These are phyloP conservation scores for Apophysomyces trapeziformis DNA, from an alignment of 371 early-diverging fungal species.

Conservation along the genomic window DNA sequence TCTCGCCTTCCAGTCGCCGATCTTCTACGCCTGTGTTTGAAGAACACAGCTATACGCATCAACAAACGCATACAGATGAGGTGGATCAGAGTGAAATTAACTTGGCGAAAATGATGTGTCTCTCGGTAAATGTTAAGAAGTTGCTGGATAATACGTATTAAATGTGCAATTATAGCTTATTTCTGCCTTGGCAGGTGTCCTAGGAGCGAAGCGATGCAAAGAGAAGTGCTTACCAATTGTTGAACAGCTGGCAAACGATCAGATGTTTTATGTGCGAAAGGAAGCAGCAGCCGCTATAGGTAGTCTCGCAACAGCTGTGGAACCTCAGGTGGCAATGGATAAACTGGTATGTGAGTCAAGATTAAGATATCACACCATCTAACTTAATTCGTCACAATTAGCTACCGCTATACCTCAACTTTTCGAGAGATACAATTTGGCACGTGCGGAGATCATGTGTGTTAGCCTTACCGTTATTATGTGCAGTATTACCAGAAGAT, in stretches of 20 bases:
- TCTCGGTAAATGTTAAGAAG: conserved; percentile 46
- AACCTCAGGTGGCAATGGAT: conserved; percentile 42
- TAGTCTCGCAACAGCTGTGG: conserved; percentile 47
- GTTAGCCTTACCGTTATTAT: conserved; percentile 51
- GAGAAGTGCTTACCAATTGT: conserved; percentile 57
- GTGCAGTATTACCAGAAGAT: conserved; percentile 51
- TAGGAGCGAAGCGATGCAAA: conserved; percentile 54
- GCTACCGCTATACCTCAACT: conserved; percentile 54
- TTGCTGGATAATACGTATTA: not conserved
- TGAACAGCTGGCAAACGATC: conserved; percentile 51
- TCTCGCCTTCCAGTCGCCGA: conserved; percentile 2
- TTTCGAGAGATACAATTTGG: conserved; percentile 64
- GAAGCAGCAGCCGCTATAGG: conserved; percentile 64
- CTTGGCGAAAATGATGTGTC: conserved; percentile 61
- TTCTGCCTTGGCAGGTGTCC: conserved; percentile 47
- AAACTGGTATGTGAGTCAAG: conserved; percentile 41
- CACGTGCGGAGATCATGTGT: conserved; percentile 65
- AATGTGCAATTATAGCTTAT: conserved; percentile 45
- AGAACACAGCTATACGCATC: conserved; percentile 21
- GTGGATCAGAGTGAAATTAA: conserved; percentile 57
- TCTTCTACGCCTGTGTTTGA: conserved; percentile 31
- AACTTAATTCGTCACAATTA: conserved; percentile 12
- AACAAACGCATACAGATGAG: conserved; percentile 30
- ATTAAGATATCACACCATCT: not conserved
- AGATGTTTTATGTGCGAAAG: conserved; percentile 64